Evolutionary conservation across 805 yeast species (phyloP).

Genomic region (Candida ulmi): DNA sequence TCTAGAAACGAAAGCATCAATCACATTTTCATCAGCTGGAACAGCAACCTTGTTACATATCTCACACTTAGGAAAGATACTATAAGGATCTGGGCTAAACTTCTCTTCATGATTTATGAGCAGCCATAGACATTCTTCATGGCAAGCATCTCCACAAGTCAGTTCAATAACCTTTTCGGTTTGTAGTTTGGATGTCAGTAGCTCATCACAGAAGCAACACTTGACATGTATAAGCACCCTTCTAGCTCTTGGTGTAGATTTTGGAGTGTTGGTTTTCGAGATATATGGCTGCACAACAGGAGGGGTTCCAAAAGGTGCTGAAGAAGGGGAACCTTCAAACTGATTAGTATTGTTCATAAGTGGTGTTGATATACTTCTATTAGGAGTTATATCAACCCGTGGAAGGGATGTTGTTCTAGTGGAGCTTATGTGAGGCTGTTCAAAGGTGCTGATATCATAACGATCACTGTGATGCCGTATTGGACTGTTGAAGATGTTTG

Average conservation of each 20-base stretch:
- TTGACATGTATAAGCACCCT: conserved; percentile 12
- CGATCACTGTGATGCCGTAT: too few species aligned
- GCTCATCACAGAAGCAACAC: conserved; percentile 42
- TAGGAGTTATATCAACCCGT: neutral
- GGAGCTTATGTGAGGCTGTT: neutral
- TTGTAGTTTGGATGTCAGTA: conserved; percentile 29
- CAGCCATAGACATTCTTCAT: conserved; percentile 38
- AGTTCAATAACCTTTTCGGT: conserved; percentile 33
- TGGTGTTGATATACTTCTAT: neutral
- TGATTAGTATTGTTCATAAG: too few species aligned
- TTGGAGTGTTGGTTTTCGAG: conserved; percentile 10
- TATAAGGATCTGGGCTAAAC: conserved; percentile 6
- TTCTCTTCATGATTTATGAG: conserved; percentile 7
- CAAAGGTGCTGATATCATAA: too few species aligned
- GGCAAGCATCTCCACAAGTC: conserved; percentile 40
- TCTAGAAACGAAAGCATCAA: conserved; percentile 17
- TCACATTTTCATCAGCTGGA: conserved; percentile 17
- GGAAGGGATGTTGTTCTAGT: conserved; percentile 12
- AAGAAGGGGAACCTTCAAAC: too few species aligned
- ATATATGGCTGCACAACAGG: conserved; percentile 17
- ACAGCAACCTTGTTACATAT: conserved; percentile 14
- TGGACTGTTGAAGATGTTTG: too few species aligned
- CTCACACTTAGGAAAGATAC: conserved; percentile 20
- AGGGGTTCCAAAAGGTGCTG: conserved; percentile 3
- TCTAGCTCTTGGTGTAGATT: too few species aligned